phyloP scores from a whole-genome alignment of 139 green algal species.

The Picocystis salinarum region DNA sequence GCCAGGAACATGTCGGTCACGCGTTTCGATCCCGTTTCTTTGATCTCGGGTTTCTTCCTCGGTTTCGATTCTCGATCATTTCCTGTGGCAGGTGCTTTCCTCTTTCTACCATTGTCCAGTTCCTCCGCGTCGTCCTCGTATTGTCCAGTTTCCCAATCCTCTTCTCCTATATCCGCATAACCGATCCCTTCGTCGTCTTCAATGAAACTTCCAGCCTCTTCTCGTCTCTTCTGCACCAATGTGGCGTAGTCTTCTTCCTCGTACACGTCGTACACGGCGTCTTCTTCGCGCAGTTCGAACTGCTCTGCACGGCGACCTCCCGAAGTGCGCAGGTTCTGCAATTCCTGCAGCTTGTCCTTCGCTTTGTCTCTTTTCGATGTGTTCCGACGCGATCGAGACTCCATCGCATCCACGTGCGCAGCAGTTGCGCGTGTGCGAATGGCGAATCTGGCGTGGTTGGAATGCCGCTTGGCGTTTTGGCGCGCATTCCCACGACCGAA shows the following conservation, averaged over 20 bases:
- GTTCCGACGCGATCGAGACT: too few relatives aligned
- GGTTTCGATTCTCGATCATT: slow-evolving; percentile 3
- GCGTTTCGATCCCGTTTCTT: neutral
- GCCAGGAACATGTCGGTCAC: slow-evolving; percentile 5
- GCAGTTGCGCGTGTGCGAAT: too few relatives aligned
- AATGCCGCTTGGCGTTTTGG: too few relatives aligned
- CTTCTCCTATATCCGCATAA: slow-evolving; percentile 74
- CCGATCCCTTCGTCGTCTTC: slow-evolving; percentile 23
- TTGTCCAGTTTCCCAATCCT: slow-evolving; percentile 69
- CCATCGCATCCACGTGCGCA: too few relatives aligned
- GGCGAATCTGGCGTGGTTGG: too few relatives aligned
- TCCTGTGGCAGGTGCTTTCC: slow-evolving; percentile 5
- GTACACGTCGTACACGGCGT: slow-evolving; percentile 71
- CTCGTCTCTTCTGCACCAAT: slow-evolving; percentile 59
- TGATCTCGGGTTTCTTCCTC: neutral
- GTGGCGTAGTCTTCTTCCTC: slow-evolving; percentile 70
- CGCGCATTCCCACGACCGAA: too few relatives aligned
- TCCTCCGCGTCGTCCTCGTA: slow-evolving; percentile 6
- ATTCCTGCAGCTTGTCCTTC: too few relatives aligned
- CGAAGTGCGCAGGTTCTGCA: too few relatives aligned
- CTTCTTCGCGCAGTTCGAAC: slow-evolving; percentile 59
- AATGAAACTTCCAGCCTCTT: slow-evolving; percentile 45
- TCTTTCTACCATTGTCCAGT: slow-evolving; percentile 9
- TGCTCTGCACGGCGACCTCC: slow-evolving; percentile 18
- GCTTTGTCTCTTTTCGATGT: too few relatives aligned